A percentile compares a stretch with the other conserved stretches of the same genome.
Evolutionary conservation across 1,139 yeast genomes (phyloP).

Genomic region (Candida sp.): DNA sequence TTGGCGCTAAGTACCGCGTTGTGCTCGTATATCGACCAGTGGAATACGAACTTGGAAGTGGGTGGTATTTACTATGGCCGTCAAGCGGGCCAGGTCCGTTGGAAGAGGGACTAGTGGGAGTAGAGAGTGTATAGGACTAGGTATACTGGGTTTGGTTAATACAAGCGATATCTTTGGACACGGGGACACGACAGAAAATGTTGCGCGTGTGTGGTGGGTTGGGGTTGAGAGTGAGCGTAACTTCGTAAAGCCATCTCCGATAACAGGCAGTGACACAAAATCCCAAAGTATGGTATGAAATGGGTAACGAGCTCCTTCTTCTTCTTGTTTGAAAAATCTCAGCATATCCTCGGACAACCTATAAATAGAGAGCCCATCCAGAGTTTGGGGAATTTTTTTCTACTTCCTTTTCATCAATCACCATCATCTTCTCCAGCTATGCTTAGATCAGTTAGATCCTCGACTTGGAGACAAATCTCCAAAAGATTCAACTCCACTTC

Average conservation of each 20-base stretch:
- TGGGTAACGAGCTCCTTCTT: background rate
- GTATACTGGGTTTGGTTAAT: background rate
- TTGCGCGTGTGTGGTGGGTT: background rate
- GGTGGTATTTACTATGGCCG: conserved; percentile 66
- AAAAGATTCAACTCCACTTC: conserved; percentile 14
- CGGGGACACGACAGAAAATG: background rate
- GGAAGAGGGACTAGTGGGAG: conserved; percentile 55
- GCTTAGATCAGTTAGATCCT: conserved; percentile 10
- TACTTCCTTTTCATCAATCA: background rate
- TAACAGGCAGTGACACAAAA: conserved; percentile 1
- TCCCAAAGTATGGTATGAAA: background rate
- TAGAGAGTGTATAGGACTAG: background rate
- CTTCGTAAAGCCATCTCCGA: conserved; percentile 12
- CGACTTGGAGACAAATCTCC: conserved; percentile 5
- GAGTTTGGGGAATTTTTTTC: background rate
- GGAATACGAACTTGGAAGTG: conserved; percentile 63
- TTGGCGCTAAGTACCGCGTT: conserved; percentile 63
- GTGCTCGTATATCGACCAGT: conserved; percentile 64
- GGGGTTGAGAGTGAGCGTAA: background rate
- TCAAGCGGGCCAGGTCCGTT: conserved; percentile 53
- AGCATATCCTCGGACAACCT: background rate
- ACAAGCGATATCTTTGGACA: background rate
- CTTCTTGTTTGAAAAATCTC: background rate
- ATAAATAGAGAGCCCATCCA: background rate
- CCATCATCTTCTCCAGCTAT: conserved; percentile 3